These are phyloP conservation scores for Hypoxylon fragiforme DNA, from an alignment of 495 filamentous ascomycete species.

Conservation along the genomic window DNA sequence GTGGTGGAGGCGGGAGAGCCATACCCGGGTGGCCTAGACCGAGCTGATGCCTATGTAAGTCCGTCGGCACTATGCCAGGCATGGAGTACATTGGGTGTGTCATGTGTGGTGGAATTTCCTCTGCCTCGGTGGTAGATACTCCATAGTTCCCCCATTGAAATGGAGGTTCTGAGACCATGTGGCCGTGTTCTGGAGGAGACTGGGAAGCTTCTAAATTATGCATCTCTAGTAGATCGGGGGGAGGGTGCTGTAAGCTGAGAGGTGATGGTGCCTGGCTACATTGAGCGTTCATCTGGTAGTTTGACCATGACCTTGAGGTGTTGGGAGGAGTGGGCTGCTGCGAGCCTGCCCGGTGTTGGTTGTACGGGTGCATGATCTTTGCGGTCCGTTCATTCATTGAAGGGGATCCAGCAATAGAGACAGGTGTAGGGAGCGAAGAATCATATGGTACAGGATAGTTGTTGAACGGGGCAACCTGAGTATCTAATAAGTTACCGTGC, in stretches of 20 bases:
- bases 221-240: constrained; percentile 39
- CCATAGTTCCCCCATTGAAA: constrained; percentile 37
- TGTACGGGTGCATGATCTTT: constrained; percentile 43
- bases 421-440: constrained; percentile 50
- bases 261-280: constrained; percentile 43
- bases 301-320: constrained; percentile 46
- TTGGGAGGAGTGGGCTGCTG: constrained; percentile 50
- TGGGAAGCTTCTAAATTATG: constrained; percentile 34
- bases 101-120: constrained; percentile 26
- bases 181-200: constrained; percentile 28
- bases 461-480: constrained; percentile 48
- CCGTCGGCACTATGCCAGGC: constrained; percentile 22
- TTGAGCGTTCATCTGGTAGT: constrained; percentile 38
- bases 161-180: constrained; percentile 30
- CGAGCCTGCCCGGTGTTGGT: constrained; percentile 36
- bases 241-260: constrained; percentile 38
- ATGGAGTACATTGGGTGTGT: constrained; percentile 24
- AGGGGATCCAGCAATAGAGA: constrained; percentile 49
- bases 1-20: constrained; percentile 24
- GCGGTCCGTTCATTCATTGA: constrained; percentile 44
- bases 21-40: constrained; percentile 23
- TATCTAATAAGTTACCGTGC: constrained; percentile 19
- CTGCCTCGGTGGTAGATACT: constrained; percentile 32
- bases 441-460: constrained; percentile 47
- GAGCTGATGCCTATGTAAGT: constrained; percentile 27